Conservation (phyloP, 495 filamentous ascomycete genomes). For the Massariosphaeria phaeospora region DNA sequence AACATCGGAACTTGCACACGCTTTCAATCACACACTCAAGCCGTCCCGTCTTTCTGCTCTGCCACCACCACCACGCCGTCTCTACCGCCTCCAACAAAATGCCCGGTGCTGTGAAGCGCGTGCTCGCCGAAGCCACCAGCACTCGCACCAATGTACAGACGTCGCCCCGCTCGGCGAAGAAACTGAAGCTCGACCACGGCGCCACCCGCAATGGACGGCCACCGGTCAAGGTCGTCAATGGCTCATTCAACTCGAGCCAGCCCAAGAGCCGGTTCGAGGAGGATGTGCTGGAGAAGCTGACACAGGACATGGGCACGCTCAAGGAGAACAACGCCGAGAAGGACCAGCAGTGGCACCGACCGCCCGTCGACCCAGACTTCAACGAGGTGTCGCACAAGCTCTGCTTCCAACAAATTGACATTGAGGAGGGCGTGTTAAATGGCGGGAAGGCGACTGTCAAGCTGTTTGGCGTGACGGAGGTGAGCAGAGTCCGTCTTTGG, state of each 20-base stretch:
- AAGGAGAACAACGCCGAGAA: constrained; percentile 83
- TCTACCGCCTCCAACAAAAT: not conserved
- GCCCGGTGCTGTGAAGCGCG: constrained; percentile 45
- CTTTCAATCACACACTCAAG: not conserved
- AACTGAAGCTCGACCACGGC: constrained; percentile 62
- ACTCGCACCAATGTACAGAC: constrained; percentile 46
- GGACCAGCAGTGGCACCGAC: constrained; percentile 90
- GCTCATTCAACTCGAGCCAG: constrained; percentile 67
- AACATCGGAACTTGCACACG: not conserved
- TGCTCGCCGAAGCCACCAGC: constrained; percentile 55
- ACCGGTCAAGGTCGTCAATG: constrained; percentile 53
- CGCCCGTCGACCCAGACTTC: constrained; percentile 61
- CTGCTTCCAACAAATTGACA: constrained; percentile 92
- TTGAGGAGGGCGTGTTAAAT: constrained; percentile 74
- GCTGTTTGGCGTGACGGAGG: constrained; percentile 97
- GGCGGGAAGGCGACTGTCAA: constrained; percentile 71
- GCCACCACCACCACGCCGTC: not conserved
- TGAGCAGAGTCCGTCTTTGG: constrained; percentile 33
- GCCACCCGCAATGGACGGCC: constrained; percentile 15
- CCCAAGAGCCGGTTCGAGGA: constrained; percentile 89
- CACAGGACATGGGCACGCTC: constrained; percentile 80
- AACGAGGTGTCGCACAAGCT: constrained; percentile 66
- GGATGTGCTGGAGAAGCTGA: constrained; percentile 89
- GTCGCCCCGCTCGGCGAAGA: constrained; percentile 60
- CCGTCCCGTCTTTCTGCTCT: not conserved